Conservation (phyloP, 192 early-diverging fungal genomes). For the Rhizoclosmatium globosum region DNA sequence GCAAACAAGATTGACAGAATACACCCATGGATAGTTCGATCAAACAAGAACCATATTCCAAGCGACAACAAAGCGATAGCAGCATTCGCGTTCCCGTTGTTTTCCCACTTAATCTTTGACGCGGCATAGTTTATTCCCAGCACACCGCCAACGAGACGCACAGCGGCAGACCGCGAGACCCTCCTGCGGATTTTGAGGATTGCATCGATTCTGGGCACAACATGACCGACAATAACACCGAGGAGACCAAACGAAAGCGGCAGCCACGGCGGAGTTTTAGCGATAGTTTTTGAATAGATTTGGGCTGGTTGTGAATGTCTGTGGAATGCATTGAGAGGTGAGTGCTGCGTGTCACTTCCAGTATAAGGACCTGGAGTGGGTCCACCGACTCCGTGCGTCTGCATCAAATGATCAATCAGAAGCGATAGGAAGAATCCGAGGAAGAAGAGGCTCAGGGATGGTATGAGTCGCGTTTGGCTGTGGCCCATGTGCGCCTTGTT, state of each 20-base stretch:
- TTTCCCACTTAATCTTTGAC: constrained; percentile 69
- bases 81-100: constrained; percentile 65
- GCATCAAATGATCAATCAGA: constrained; percentile 69
- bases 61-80: constrained; percentile 66
- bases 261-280: constrained; percentile 65
- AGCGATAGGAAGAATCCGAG: constrained; percentile 70
- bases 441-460: constrained; percentile 51
- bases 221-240: constrained; percentile 39
- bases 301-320: background rate
- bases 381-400: constrained; percentile 58
- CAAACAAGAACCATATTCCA: constrained; percentile 78
- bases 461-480: background rate
- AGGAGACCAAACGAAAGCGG: constrained; percentile 69
- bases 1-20: constrained; percentile 61
- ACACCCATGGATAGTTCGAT: constrained; percentile 74
- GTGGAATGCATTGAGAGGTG: constrained; percentile 20
- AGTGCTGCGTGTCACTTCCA: constrained; percentile 48
- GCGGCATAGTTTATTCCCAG: constrained; percentile 74
- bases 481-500: background rate
- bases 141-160: constrained; percentile 52
- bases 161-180: constrained; percentile 38
- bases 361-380: background rate
- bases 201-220: constrained; percentile 16
- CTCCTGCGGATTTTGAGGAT: constrained; percentile 34
- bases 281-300: background rate